Conservation (phyloP, 805 yeast genomes). For the Scheffersomyces amazonensis region DNA sequence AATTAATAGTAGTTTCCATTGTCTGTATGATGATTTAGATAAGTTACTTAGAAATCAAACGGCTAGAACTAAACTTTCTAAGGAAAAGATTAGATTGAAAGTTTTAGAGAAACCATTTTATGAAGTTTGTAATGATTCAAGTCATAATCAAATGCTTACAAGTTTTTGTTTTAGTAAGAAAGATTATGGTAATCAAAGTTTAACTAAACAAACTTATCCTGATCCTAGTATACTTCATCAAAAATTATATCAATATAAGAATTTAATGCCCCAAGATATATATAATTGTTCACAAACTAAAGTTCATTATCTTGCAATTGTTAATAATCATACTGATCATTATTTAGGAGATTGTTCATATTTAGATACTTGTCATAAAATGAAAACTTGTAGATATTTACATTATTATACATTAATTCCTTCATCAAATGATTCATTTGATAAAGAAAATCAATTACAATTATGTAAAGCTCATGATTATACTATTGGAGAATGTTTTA, state of each 20-base stretch:
- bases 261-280: constrained; percentile 14
- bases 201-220: constrained; percentile 5
- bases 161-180: constrained; percentile 19
- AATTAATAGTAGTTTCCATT: not conserved
- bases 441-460: constrained; percentile 2
- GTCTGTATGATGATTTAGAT: constrained; percentile 2
- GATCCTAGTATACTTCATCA: constrained; percentile 9
- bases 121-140: constrained; percentile 46
- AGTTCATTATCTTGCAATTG: constrained; percentile 27
- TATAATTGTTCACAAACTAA: constrained; percentile 21
- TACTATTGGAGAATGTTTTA: constrained; percentile 47
- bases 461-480: constrained; percentile 30
- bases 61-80: constrained; percentile 37
- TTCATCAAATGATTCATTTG: not conserved
- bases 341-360: constrained; percentile 88
- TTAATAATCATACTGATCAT: constrained; percentile 57
- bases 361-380: constrained; percentile 88
- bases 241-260: constrained; percentile 10
- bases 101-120: constrained; percentile 43
- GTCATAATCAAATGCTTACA: constrained; percentile 29
- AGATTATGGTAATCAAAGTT: constrained; percentile 8
- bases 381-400: constrained; percentile 72
- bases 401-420: constrained; percentile 66
- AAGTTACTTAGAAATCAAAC: constrained; percentile 22
- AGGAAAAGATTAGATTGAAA: constrained; percentile 35